Base-by-base conservation (phyloP, 2,329 filamentous ascomycete species). In the Thermothelomyces thermophilus region DNA sequence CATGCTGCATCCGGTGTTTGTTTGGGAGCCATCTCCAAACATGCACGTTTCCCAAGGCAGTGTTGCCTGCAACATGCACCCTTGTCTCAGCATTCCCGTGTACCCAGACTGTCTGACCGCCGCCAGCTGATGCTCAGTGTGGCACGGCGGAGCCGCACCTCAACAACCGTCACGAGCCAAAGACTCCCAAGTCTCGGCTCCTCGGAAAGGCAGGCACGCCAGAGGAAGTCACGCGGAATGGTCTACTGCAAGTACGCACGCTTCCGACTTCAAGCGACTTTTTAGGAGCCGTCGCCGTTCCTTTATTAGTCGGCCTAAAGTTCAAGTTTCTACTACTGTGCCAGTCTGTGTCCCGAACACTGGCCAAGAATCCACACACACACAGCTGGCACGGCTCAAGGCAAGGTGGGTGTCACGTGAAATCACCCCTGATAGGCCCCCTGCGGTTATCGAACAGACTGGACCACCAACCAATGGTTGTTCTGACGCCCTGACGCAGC, bases 401-500 rank as follows among this genome's bases (percentile, higher is more conserved):
- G 39, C 34, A 37, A 20, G 26, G 46, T 45, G 51, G 31, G 36
- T 26, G 24, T 56, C 54, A 56, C 54, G 54, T 56, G 54, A 56
- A 33, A 14, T 13, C 3, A 31, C 51, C 51, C 51, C 43, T 52
- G 45, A 40, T 35, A 35, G 40, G 43, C 48, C 54, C 52, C 48
- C 54, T 51, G 41, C 50, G 51, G 52, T 50, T 53, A 52, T 53
- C 43, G 36, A 48, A 52, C 50, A 52, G 22, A 48, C 46, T 35
- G 54, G 53, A 40, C 50, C 48, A n/a, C 31, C 22, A 24, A 36
- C 49, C 50, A 56, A 52, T 50, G 41, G 51, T 54, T 57, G 51
- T 54, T 57, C 54, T 53, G 52, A 53, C 57, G 53, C 54, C 58
- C 56, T 60, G 58, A 61, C 58, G 56, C 58, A 59, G 42, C 42